These are phyloP conservation scores for Sechiopsis laciniata DNA, from an alignment of 306 rosid species.

Conservation along the genomic window DNA sequence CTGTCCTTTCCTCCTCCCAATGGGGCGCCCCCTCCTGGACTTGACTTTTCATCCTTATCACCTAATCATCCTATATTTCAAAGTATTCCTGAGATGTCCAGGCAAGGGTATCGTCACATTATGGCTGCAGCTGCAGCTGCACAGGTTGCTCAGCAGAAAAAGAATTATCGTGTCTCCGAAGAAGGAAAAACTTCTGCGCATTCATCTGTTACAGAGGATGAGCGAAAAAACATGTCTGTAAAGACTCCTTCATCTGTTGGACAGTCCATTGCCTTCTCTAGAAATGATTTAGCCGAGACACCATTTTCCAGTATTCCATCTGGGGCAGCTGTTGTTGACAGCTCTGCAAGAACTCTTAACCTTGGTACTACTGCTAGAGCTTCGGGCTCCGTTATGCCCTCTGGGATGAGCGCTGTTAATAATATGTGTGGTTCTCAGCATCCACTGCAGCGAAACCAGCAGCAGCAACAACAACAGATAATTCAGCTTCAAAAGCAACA, in stretches of 20 bases:
- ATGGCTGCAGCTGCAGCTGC: conserved; percentile 47
- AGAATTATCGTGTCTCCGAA: conserved; percentile 47
- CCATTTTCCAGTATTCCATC: conserved; percentile 39
- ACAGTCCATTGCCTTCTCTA: conserved; percentile 77
- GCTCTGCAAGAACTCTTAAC: conserved; percentile 53
- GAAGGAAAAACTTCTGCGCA: conserved; percentile 48
- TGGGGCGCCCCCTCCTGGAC: conserved; percentile 52
- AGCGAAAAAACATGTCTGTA: conserved; percentile 48
- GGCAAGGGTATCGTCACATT: conserved; percentile 41
- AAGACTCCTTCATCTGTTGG: conserved; percentile 51
- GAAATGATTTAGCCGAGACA: conserved; percentile 60
- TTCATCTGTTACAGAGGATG: conserved; percentile 63
- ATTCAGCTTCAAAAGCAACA: conserved; percentile 62
- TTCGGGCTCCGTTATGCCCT: conserved; percentile 50
- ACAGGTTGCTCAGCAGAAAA: conserved; percentile 68
- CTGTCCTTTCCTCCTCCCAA: conserved; percentile 69
- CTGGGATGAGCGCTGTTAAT: conserved; percentile 31
- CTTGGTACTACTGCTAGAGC: conserved; percentile 50
- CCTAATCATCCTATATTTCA: conserved; percentile 60
- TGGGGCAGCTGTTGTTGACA: conserved; percentile 60
- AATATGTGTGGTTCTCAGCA: conserved; percentile 51
- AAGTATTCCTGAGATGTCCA: conserved; percentile 30
- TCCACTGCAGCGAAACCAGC: conserved; percentile 44
- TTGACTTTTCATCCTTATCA: conserved; percentile 60
- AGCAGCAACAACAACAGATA: conserved; percentile 54